Evolutionary conservation across 805 yeast species (phyloP).

Genomic region (Kodamaea sagamina): DNA sequence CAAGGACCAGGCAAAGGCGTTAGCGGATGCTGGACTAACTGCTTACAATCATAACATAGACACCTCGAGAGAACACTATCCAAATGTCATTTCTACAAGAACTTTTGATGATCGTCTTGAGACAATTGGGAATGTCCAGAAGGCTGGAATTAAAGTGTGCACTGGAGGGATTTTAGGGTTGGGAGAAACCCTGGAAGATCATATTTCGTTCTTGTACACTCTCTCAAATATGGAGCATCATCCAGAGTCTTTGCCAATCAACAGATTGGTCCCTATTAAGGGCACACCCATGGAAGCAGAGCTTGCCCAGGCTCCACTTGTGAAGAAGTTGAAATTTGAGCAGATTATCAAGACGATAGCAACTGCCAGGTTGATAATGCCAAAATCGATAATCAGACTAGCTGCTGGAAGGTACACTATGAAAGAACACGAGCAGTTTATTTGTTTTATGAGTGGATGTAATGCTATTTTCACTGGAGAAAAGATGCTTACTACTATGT

Average conservation of each 20-base stretch:
- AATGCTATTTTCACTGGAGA: conserved; percentile 83
- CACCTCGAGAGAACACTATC: conserved; percentile 52
- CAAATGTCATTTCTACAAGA: conserved; percentile 49
- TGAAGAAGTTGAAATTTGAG: conserved; percentile 55
- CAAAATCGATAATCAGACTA: conserved; percentile 64
- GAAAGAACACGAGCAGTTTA: conserved; percentile 73
- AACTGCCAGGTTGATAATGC: conserved; percentile 76
- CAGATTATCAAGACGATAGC: conserved; percentile 68
- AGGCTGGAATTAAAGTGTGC: conserved; percentile 62
- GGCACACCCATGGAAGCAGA: conserved; percentile 77
- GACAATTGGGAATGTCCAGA: conserved; percentile 64
- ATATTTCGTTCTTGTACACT: conserved; percentile 65
- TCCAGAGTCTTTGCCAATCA: conserved; percentile 82
- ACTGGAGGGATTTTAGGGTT: conserved; percentile 81
- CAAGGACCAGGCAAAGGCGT: conserved; percentile 57
- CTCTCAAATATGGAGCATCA: conserved; percentile 68
- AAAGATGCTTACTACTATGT: conserved; percentile 78
- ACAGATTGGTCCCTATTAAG: conserved; percentile 72
- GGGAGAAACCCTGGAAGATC: conserved; percentile 75
- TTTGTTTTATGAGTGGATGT: conserved; percentile 76
- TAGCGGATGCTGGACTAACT: conserved; percentile 71
- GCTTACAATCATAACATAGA: conserved; percentile 59
- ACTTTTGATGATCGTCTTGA: conserved; percentile 68
- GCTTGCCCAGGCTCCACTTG: conserved; percentile 37
- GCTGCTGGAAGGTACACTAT: conserved; percentile 84